Evolutionary conservation across 1,139 yeast species (phyloP).

Genomic region (Kazachstania sp.): DNA sequence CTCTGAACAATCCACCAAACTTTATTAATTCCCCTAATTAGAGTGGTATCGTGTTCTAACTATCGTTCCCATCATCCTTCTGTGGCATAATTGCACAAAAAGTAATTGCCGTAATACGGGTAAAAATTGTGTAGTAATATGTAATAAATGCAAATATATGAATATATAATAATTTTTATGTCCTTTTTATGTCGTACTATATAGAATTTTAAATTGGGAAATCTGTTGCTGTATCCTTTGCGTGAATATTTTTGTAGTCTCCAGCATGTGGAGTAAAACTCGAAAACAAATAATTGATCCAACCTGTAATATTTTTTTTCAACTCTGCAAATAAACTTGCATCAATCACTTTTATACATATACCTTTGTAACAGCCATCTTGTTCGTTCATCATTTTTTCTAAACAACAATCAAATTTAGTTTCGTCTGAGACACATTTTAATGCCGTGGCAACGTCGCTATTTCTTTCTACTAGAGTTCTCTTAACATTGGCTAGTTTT

Average conservation of each 20-base stretch:
- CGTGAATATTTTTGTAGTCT: slow-evolving; percentile 1
- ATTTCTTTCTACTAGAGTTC: slow-evolving; percentile 17
- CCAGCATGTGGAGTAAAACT: slow-evolving; percentile 3
- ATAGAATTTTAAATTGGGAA: background rate
- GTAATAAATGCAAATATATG: background rate
- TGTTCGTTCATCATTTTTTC: slow-evolving; percentile 10
- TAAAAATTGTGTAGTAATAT: too few relatives aligned
- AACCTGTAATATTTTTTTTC: slow-evolving; percentile 11
- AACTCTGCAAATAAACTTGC: slow-evolving; percentile 11
- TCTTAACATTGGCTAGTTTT: slow-evolving; percentile 35
- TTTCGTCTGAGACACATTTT: slow-evolving; percentile 14
- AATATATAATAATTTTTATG: background rate
- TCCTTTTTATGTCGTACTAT: background rate
- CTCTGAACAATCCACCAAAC: too few relatives aligned
- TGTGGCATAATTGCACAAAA: too few relatives aligned
- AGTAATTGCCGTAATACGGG: too few relatives aligned
- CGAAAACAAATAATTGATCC: slow-evolving; percentile 15
- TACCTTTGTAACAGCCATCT: slow-evolving; percentile 14
- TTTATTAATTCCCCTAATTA: too few relatives aligned
- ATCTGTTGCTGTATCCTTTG: background rate
- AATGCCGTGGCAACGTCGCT: slow-evolving; percentile 10
- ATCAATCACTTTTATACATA: slow-evolving; percentile 13
- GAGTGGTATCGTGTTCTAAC: too few relatives aligned
- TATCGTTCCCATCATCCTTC: too few relatives aligned
- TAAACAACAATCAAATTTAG: slow-evolving; percentile 16